Evolutionary conservation across 805 yeast species (phyloP).

Genomic region (Yamadazyma takamatsuzukensis): DNA sequence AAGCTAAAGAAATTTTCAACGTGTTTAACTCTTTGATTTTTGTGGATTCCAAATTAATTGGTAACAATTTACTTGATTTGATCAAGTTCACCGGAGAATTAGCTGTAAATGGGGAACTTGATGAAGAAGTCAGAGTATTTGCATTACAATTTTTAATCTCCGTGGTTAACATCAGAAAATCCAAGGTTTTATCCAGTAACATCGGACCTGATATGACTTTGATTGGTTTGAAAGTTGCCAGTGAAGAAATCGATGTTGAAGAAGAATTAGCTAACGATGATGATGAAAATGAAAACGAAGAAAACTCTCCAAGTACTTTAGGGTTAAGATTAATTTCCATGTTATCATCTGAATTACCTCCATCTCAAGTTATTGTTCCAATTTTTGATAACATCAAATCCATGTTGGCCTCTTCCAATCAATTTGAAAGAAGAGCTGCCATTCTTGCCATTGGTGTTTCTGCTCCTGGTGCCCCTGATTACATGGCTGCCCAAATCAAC

Average conservation of each 20-base stretch:
- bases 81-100: slow-evolving; percentile 74
- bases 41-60: slow-evolving; percentile 73
- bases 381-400: slow-evolving; percentile 61
- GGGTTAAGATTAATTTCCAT: slow-evolving; percentile 78
- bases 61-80: slow-evolving; percentile 67
- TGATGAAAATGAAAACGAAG: slow-evolving; percentile 92
- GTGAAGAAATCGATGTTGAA: slow-evolving; percentile 73
- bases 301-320: slow-evolving; percentile 70
- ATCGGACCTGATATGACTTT: slow-evolving; percentile 78
- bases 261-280: slow-evolving; percentile 75
- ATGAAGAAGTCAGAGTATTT: slow-evolving; percentile 77
- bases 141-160: slow-evolving; percentile 83
- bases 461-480: slow-evolving; percentile 94
- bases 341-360: slow-evolving; percentile 83
- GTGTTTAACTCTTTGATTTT: slow-evolving; percentile 77
- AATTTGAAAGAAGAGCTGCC: slow-evolving; percentile 83
- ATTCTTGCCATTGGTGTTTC: slow-evolving; percentile 77
- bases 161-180: slow-evolving; percentile 73
- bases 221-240: slow-evolving; percentile 70
- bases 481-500: slow-evolving; percentile 67
- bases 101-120: slow-evolving; percentile 59
- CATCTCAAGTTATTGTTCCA: slow-evolving; percentile 84
- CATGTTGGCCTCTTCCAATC: slow-evolving; percentile 55
- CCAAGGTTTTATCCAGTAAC: slow-evolving; percentile 74
- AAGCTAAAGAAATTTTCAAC: slow-evolving; percentile 74